These are phyloP conservation scores for Cruciata laevipes DNA, from an alignment of 257 asterid species.

Conservation along the genomic window DNA sequence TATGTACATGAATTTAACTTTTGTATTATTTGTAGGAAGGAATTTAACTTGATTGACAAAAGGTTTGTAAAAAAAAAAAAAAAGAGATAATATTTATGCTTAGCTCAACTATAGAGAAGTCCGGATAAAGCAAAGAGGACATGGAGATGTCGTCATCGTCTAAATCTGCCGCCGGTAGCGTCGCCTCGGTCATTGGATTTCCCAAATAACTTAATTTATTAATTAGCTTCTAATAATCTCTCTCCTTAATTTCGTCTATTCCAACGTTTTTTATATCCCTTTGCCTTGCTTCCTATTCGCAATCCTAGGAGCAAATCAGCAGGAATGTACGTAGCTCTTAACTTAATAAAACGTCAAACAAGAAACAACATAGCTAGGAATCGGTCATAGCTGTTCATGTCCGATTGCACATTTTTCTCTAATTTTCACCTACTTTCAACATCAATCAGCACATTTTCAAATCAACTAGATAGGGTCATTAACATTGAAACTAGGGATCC, in stretches of 20 bases:
- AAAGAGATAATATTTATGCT: not conserved
- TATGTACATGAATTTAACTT: no score
- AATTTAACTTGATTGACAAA: no score
- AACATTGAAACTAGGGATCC: no score
- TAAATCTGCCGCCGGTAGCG: constrained; percentile 28
- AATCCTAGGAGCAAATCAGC: not conserved
- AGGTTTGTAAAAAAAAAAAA: no score
- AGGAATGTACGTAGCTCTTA: not conserved
- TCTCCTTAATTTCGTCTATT: constrained; percentile 11
- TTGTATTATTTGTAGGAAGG: no score
- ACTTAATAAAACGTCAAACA: no score
- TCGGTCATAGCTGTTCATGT: no score
- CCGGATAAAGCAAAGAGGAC: constrained; percentile 16
- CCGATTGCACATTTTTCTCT: no score
- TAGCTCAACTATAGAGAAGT: not conserved
- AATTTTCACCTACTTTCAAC: no score
- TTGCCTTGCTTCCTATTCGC: not conserved
- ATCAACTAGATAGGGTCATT: no score
- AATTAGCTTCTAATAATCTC: not conserved
- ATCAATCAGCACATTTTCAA: no score
- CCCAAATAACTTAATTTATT: constrained; percentile 17
- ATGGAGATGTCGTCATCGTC: constrained; percentile 26
- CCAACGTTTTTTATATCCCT: not conserved
- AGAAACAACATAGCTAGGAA: no score
- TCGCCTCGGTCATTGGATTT: constrained; percentile 58